phyloP scores from a whole-genome alignment of 2,329 filamentous ascomycete species.

The Tolypocladium paradoxum region DNA sequence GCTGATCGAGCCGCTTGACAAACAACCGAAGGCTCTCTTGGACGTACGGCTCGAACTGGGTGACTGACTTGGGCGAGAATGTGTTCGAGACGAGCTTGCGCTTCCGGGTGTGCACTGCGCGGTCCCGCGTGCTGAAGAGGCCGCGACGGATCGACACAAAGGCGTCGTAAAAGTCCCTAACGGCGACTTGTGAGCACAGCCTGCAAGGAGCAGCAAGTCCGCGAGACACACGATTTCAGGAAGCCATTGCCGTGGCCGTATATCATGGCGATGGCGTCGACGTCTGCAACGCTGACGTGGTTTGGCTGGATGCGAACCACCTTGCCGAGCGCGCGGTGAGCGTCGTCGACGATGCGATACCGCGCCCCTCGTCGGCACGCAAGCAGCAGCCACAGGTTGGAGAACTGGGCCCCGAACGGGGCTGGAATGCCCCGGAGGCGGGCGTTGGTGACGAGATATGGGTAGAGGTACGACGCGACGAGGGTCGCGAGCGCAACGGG shows the following conservation, averaged over 20 bases:
- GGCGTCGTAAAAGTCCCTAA: slow-evolving; percentile 76
- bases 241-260: slow-evolving; percentile 76
- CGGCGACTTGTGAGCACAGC: neutral
- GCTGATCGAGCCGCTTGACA: slow-evolving; percentile 58
- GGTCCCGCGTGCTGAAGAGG: slow-evolving; percentile 80
- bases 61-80: slow-evolving; percentile 71
- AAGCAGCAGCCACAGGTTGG: slow-evolving; percentile 70
- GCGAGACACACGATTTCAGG: slow-evolving; percentile 47
- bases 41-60: slow-evolving; percentile 84
- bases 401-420: slow-evolving; percentile 54
- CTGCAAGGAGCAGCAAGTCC: no score
- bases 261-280: slow-evolving; percentile 61
- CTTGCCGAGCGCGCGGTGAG: slow-evolving; percentile 68
- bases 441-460: slow-evolving; percentile 45
- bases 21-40: slow-evolving; percentile 67
- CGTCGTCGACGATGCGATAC: slow-evolving; percentile 54
- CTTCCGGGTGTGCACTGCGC: slow-evolving; percentile 76
- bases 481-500: slow-evolving; percentile 35
- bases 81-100: slow-evolving; percentile 82
- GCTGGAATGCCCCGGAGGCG: slow-evolving; percentile 45
- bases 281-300: slow-evolving; percentile 73
- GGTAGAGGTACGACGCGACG: slow-evolving; percentile 44
- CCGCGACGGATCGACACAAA: slow-evolving; percentile 81
- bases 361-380: slow-evolving; percentile 55
- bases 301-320: slow-evolving; percentile 75